Evolutionary conservation across 768 basidiomycete species (phyloP), one percentile per base, ranked within the genome.

Genomic region (Tephrocybe rancida): DNA sequence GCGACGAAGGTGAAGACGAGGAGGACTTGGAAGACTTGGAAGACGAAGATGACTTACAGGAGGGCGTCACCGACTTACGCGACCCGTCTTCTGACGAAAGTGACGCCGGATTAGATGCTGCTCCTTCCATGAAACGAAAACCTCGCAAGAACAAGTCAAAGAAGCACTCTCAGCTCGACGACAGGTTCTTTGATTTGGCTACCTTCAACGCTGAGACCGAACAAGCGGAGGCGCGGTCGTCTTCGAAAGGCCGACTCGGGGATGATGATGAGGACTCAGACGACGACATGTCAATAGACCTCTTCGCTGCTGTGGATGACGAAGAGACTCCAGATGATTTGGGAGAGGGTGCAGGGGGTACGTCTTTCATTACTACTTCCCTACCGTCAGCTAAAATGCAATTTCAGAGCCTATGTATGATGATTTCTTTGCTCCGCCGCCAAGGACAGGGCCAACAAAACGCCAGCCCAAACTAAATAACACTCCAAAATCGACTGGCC

Each of bases 171-270:
- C 78, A 79, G 38, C 80, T 98, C 25, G 88, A 98, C 68, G 96
- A 98, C 65, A 84, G 78, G 13, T 98, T 98, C 74, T 98, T 98
- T 71, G 81, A 88, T 56, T 79, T 99, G 43, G 83, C 84, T 25
- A 78, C 84, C 18, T 99, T 99, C 76, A 97, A 98, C 62, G 79
- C 85, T 2, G 85, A 94, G 66, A 87, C 88, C 2, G 90, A 92
- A 66, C 83, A 81, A 59, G 82, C 85, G 2, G 95, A 96, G 68
- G 82, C 86, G 13, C 79, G 70, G 53, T 76, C 73, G 14, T 77
- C 81, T 9, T 85, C 86, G 2, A 75, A 74, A 62, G 93, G 92
- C 18, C 73, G 70, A 24, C 74, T 90, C 21, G 78, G 79, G n/a
- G n/a, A n/a, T 62, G 69, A 71, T 22, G 67, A 78, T 30, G 74